These are phyloP conservation scores for Vickermania spadyakhi DNA, from an alignment of 208 protist genomes.

Conservation along the genomic window DNA sequence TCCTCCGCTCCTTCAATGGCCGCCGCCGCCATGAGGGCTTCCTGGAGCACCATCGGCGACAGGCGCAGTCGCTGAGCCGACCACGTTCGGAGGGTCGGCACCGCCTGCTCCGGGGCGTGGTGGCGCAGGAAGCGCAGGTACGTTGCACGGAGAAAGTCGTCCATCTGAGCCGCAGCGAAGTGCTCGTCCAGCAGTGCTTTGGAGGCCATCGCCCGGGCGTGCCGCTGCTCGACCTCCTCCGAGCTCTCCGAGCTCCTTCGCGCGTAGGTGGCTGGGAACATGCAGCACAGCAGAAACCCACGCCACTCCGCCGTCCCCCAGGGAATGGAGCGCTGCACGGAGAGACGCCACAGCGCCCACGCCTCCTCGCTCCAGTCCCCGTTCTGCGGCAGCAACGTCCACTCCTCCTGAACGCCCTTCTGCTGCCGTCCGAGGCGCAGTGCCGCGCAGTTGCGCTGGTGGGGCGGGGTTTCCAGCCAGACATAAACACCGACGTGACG, in stretches of 20 bases:
- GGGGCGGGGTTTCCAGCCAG: slow-evolving; percentile 72
- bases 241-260: too few relatives aligned
- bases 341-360: slow-evolving; percentile 58
- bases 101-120: slow-evolving; percentile 45
- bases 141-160: slow-evolving; percentile 78
- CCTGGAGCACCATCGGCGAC: slow-evolving; percentile 79
- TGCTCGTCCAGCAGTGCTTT: slow-evolving; percentile 44
- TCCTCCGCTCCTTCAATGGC: slow-evolving; percentile 18
- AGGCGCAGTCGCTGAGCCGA: slow-evolving; percentile 10
- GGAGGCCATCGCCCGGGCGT: slow-evolving; percentile 53
- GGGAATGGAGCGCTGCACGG: slow-evolving; percentile 55
- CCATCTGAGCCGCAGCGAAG: slow-evolving; percentile 35
- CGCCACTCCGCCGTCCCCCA: slow-evolving; percentile 84
- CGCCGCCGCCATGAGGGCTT: slow-evolving; percentile 62
- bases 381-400: slow-evolving; percentile 56
- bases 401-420: slow-evolving; percentile 79
- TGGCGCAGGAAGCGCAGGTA: slow-evolving; percentile 73
- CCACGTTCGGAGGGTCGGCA: slow-evolving; percentile 33
- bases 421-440: slow-evolving; percentile 39
- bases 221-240: slow-evolving; percentile 1
- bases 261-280: slow-evolving; percentile 32
- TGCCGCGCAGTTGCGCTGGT: slow-evolving; percentile 72
- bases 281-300: slow-evolving; percentile 76
- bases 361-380: slow-evolving; percentile 60
- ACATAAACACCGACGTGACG: slow-evolving; percentile 71